These are phyloP conservation scores for Exsudoporus frostii DNA, from an alignment of 768 basidiomycete species.

Conservation along the genomic window DNA sequence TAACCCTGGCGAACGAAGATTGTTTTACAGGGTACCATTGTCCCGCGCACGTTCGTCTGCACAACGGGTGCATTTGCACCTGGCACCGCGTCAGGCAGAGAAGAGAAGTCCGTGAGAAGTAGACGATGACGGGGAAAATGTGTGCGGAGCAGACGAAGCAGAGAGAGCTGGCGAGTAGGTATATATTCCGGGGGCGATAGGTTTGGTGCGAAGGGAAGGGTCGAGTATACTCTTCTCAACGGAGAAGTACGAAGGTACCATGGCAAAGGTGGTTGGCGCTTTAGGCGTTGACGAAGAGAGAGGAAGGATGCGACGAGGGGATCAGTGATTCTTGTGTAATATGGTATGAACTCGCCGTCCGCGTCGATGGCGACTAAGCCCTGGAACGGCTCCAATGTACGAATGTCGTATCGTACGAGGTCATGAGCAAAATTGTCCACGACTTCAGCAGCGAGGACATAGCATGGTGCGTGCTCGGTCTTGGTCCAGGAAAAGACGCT, in stretches of 20 bases:
- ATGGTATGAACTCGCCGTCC: conserved; percentile 76
- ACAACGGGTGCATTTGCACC: conserved; percentile 80
- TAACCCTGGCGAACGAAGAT: conserved; percentile 92
- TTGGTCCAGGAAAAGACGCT: conserved; percentile 86
- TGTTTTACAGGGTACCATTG: conserved; percentile 85
- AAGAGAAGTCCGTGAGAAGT: conserved; percentile 89
- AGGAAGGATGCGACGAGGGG: conserved; percentile 81
- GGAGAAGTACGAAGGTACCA: conserved; percentile 51
- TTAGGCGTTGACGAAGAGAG: conserved; percentile 56
- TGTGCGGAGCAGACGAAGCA: conserved; percentile 76
- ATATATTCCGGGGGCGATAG: conserved; percentile 85
- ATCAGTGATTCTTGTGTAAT: conserved; percentile 84
- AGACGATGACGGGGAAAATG: conserved; percentile 93
- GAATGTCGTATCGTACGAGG: conserved; percentile 83
- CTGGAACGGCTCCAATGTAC: conserved; percentile 79
- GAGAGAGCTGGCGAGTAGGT: conserved; percentile 84
- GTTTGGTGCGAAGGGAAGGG: conserved; percentile 88
- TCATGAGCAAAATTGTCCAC: conserved; percentile 99
- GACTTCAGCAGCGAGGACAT: conserved; percentile 93
- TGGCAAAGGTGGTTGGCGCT: conserved; percentile 56
- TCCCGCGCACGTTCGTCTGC: conserved; percentile 84
- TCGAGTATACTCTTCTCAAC: conserved; percentile 61
- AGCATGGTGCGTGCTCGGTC: conserved; percentile 80
- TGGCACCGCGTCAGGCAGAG: conserved; percentile 79
- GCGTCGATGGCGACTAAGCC: conserved; percentile 76